Base-by-base conservation (phyloP, 179 eudicot species). In the Nepenthes alata region DNA sequence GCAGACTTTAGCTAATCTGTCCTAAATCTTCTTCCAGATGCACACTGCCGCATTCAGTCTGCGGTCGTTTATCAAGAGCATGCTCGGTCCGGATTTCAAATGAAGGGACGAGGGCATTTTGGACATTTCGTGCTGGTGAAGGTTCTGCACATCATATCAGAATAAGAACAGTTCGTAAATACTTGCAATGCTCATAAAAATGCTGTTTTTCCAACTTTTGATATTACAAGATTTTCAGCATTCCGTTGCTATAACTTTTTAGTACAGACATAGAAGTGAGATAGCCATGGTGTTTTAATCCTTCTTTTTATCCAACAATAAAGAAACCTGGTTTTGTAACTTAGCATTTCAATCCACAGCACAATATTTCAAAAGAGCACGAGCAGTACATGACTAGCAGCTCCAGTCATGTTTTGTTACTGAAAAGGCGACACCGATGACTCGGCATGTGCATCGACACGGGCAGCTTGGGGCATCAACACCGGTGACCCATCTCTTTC, bases 31-130 rank as follows among this genome's bases (percentile, higher is more conserved):
- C 35, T 45, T 11, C 4, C 58, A 69, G 77, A 65, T 74, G 73
- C 71, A 74, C 51, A 44, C 60, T 45, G 77, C 73, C 2, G 64
- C 74, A 11, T 74, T 74, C 58, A 35, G 60, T 39, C 57, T 74
- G 45, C 77, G 74, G 11, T 37, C 54, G 6, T 69, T 74, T 58
- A 37, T 57, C 11, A 60, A 59, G 58, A 44, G 52, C 57, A 53
- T 66, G 1, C 11, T 55, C 6, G 34, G n/a, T 49, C n/a, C 2
- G 11, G 52, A 4, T 11, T 9, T 49, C 52, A 2, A 49, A 11
- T 49, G 52, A 49, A 49, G 52, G 52, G 3, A 49, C 9, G 1
- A 49, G 25, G 52, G 52, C 5, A 7, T 25, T 1, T 9, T 4
- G 11, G n/a, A 49, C 52, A 49, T 13, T 49, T 13, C 11, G 1